Evolutionary conservation across 2,329 filamentous ascomycete species (phyloP).

Genomic region (Pyricularia grisea): DNA sequence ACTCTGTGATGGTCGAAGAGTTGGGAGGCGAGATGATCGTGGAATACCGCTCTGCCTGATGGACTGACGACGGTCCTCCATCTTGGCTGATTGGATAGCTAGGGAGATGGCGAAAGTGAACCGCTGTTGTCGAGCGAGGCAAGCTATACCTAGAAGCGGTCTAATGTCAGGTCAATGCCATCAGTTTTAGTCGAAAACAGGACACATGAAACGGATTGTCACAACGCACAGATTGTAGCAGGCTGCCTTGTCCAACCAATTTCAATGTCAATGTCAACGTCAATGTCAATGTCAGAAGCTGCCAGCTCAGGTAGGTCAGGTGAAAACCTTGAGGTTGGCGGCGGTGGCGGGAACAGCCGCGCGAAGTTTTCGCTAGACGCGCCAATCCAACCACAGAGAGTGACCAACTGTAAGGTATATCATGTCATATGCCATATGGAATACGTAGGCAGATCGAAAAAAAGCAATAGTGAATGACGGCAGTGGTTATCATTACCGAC

Average conservation of each 20-base stretch:
- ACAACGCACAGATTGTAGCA: not conserved
- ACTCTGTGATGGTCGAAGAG: not conserved
- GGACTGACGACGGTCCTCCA: slow-evolving; percentile 10
- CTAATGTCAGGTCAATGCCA: not conserved
- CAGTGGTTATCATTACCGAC: not conserved
- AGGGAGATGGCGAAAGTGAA: not conserved
- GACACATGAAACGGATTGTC: not conserved
- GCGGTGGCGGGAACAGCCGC: not conserved
- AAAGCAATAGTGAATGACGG: not conserved
- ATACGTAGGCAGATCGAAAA: not conserved
- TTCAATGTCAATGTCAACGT: too few species aligned
- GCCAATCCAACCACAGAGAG: not conserved
- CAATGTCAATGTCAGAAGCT: not conserved
- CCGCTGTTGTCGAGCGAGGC: not conserved
- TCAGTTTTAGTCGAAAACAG: not conserved
- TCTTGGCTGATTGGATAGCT: not conserved
- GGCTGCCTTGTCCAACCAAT: not conserved
- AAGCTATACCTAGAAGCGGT: not conserved
- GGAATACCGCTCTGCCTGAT: slow-evolving; percentile 11
- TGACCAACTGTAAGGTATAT: not conserved
- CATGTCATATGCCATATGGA: not conserved
- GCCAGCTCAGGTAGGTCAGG: not conserved
- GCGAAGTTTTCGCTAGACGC: not conserved
- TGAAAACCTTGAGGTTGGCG: not conserved
- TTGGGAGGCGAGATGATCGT: slow-evolving; percentile 4